Evolutionary conservation across 768 basidiomycete genomes (phyloP).

Genomic region (Serendipita sp.): DNA sequence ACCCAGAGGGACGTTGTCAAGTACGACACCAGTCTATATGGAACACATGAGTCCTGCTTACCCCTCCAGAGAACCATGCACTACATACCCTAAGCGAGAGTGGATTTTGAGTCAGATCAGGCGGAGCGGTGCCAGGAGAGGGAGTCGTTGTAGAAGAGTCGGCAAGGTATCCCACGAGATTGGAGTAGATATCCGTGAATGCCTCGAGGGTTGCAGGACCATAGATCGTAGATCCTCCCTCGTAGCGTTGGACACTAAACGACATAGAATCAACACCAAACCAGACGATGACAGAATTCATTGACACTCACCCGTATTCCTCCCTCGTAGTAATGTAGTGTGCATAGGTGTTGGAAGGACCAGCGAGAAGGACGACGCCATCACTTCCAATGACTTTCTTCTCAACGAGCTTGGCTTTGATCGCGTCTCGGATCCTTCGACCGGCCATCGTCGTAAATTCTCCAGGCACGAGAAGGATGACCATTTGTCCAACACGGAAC

Average conservation of each 20-base stretch:
- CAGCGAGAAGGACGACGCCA: constrained; percentile 61
- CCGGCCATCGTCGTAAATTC: constrained; percentile 77
- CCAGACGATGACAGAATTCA: background rate
- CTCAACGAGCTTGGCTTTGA: constrained; percentile 47
- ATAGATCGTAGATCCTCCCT: constrained; percentile 66
- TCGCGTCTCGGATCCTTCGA: constrained; percentile 50
- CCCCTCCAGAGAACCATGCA: background rate
- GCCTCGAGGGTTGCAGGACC: constrained; percentile 62
- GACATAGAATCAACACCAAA: constrained; percentile 32
- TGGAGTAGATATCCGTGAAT: constrained; percentile 59
- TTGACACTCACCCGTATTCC: background rate
- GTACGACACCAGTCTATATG: constrained; percentile 39
- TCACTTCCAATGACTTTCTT: constrained; percentile 44
- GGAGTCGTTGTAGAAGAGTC: constrained; percentile 26
- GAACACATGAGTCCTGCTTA: background rate
- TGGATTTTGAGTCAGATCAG: constrained; percentile 44
- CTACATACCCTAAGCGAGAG: constrained; percentile 45
- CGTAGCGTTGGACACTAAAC: constrained; percentile 48
- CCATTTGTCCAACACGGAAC: constrained; percentile 57
- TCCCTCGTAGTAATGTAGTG: constrained; percentile 29
- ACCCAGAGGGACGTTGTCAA: constrained; percentile 39
- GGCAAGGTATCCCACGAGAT: constrained; percentile 41
- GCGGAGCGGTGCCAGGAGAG: constrained; percentile 45
- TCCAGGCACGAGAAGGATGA: constrained; percentile 59
- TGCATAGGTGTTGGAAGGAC: constrained; percentile 66